These are phyloP conservation scores for Sporobolomyces phaffii DNA, from an alignment of 768 basidiomycete genomes.

Conservation along the genomic window DNA sequence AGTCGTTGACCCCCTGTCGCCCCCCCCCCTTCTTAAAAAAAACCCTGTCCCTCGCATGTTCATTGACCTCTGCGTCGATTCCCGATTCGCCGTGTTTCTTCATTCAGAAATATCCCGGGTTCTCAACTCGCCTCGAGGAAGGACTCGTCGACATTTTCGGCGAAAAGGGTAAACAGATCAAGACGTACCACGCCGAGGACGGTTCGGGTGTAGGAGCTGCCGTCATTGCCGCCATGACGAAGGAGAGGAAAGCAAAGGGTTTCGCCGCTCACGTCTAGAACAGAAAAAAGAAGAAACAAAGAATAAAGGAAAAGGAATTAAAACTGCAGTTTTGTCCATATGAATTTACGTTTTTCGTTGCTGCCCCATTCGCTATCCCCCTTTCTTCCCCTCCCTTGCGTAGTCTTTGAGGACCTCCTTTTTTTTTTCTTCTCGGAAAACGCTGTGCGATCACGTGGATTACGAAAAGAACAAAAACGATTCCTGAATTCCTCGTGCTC, in stretches of 20 bases:
- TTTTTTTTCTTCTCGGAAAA: too few relatives aligned
- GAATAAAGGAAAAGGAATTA: neutral
- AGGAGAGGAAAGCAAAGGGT: conserved; percentile 65
- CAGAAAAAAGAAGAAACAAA: neutral
- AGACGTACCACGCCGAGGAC: conserved; percentile 79
- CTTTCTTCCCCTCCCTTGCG: too few relatives aligned
- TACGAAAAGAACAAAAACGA: too few relatives aligned
- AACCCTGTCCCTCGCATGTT: too few relatives aligned
- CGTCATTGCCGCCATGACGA: conserved; percentile 95
- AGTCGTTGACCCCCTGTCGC: conserved; percentile 43
- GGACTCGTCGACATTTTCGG: conserved; percentile 92
- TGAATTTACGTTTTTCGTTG: too few relatives aligned
- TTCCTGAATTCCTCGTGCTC: too few relatives aligned
- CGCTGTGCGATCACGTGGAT: neutral
- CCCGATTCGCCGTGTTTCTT: too few relatives aligned
- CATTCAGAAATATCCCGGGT: conserved; percentile 88
- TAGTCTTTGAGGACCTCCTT: too few relatives aligned
- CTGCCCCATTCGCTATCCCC: too few relatives aligned
- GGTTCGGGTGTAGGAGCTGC: conserved; percentile 92
- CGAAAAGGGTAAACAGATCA: conserved; percentile 70
- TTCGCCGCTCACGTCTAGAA: conserved; percentile 45
- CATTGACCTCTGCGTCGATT: too few relatives aligned
- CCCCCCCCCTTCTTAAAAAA: neutral
- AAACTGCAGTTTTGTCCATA: too few relatives aligned
- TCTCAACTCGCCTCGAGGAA: conserved; percentile 85